Conservation (phyloP, 129 eudicot species). For the Helichrysum umbraculigerum region DNA sequence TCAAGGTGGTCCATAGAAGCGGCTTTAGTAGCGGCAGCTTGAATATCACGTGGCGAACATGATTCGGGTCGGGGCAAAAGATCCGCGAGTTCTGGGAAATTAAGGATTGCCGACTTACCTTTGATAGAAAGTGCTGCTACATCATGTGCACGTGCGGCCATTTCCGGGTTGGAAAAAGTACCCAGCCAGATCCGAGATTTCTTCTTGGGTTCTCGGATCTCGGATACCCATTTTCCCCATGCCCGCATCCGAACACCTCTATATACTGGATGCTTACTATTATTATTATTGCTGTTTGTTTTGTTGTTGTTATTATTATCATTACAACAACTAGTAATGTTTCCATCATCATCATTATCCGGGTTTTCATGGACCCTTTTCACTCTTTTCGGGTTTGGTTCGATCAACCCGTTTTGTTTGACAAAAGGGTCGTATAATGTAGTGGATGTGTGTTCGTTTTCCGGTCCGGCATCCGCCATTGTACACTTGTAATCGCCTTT, state of each 20-base stretch:
- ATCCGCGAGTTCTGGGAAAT: constrained; percentile 67
- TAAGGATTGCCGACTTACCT: constrained; percentile 35
- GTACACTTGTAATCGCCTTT: constrained; percentile 11
- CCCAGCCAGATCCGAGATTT: constrained; percentile 95
- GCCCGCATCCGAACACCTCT: constrained; percentile 84
- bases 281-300: background rate
- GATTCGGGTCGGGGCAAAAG: constrained; percentile 72
- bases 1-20: constrained; percentile 62
- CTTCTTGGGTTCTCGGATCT: constrained; percentile 65
- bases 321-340: background rate
- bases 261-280: constrained; percentile 63
- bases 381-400: constrained; percentile 34
- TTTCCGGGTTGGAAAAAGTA: constrained; percentile 75
- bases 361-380: constrained; percentile 30
- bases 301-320: background rate
- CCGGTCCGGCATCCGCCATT: constrained; percentile 19
- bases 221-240: constrained; percentile 95
- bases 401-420: constrained; percentile 6
- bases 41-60: constrained; percentile 72
- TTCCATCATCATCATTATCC: constrained; percentile 17
- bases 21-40: constrained; percentile 75
- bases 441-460: constrained; percentile 21
- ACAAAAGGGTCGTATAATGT: constrained; percentile 27
- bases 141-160: constrained; percentile 98
- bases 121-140: constrained; percentile 73